Conservation (phyloP, 768 basidiomycete genomes). For the Serendipita sp. region DNA sequence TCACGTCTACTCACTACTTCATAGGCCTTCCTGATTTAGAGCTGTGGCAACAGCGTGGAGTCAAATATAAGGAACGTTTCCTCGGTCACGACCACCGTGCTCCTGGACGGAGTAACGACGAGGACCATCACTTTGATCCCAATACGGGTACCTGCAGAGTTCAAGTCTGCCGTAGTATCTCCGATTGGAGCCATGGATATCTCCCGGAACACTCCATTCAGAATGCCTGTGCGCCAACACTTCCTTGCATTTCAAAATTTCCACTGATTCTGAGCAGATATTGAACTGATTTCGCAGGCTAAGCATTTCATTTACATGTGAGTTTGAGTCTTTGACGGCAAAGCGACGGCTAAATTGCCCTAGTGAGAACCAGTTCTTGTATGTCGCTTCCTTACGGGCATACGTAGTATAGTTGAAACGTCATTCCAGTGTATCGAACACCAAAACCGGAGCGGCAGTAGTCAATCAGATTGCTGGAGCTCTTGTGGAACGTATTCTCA, state of each 20-base stretch:
- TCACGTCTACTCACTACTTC: neutral
- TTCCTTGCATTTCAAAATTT: neutral
- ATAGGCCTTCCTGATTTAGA: constrained; percentile 53
- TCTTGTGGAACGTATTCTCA: constrained; percentile 67
- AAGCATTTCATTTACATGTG: constrained; percentile 89
- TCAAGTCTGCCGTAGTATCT: constrained; percentile 73
- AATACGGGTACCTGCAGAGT: constrained; percentile 41
- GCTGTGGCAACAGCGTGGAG: constrained; percentile 37
- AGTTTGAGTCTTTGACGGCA: constrained; percentile 17
- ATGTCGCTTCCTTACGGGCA: neutral
- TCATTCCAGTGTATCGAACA: constrained; percentile 54
- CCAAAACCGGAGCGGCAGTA: constrained; percentile 45
- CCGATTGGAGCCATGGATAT: constrained; percentile 90
- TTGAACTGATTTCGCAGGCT: constrained; percentile 65
- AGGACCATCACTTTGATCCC: constrained; percentile 28
- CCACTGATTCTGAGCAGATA: constrained; percentile 29
- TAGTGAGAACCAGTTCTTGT: constrained; percentile 79
- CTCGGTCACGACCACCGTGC: constrained; percentile 11
- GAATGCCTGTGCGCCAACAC: constrained; percentile 57
- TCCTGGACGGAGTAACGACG: constrained; percentile 17
- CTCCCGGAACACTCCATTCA: constrained; percentile 84
- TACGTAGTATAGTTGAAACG: neutral
- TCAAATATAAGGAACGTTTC: constrained; percentile 6
- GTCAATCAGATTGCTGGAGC: constrained; percentile 75
- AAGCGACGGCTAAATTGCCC: constrained; percentile 10